Conservation (phyloP, 148 eudicot species). For the Rhododendron williamsianum region DNA sequence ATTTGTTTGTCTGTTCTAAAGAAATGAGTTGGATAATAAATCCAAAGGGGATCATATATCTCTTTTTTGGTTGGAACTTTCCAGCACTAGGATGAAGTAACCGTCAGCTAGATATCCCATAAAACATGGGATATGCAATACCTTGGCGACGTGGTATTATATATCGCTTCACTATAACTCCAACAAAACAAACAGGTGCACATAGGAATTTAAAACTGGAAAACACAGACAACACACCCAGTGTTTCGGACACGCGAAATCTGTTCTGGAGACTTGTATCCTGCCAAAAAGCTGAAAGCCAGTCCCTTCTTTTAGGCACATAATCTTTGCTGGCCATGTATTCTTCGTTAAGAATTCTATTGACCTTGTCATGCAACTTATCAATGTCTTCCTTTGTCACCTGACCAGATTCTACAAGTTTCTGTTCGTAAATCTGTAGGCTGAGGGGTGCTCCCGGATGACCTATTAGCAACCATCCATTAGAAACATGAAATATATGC, state of each 20-base stretch:
- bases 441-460: slow-evolving; percentile 75
- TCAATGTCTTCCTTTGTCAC: slow-evolving; percentile 66
- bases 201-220: not conserved
- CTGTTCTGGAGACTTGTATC: slow-evolving; percentile 89
- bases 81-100: not conserved
- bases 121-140: not conserved
- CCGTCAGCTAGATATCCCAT: not conserved
- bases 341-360: slow-evolving; percentile 72
- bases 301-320: slow-evolving; percentile 66
- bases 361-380: slow-evolving; percentile 58
- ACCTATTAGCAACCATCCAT: slow-evolving; percentile 35
- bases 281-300: slow-evolving; percentile 91
- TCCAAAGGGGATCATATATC: not conserved
- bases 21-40: not conserved
- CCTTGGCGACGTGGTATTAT: not conserved
- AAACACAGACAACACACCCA: slow-evolving; percentile 43
- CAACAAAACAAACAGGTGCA: not conserved
- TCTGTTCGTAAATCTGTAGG: slow-evolving; percentile 73
- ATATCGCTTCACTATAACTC: not conserved
- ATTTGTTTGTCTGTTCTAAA: not conserved
- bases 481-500: not conserved
- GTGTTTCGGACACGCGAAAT: slow-evolving; percentile 80
- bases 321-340: slow-evolving; percentile 78
- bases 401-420: slow-evolving; percentile 68
- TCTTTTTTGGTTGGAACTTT: not conserved